phyloP scores from a whole-genome alignment of 75 land plant species.

The Pinus taeda region DNA sequence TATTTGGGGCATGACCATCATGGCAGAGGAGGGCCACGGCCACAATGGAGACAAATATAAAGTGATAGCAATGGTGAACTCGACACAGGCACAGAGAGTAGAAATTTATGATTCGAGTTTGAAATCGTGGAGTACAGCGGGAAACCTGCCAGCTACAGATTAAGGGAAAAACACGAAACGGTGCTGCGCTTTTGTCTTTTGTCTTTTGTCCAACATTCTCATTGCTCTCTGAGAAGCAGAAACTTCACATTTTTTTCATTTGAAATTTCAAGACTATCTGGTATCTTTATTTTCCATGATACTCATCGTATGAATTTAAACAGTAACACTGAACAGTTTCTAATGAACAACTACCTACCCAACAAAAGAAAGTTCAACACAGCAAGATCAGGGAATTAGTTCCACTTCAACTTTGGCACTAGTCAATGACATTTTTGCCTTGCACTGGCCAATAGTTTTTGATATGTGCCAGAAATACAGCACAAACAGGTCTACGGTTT shows the following conservation, averaged over 20 bases:
- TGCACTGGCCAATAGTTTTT: constrained; percentile 52
- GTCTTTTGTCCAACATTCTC: too few species aligned
- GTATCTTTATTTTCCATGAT: background rate
- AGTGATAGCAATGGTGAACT: too few species aligned
- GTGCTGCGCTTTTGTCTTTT: too few species aligned
- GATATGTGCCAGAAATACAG: constrained; percentile 74
- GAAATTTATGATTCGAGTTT: too few species aligned
- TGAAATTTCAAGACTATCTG: background rate
- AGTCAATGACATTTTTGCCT: constrained; percentile 45
- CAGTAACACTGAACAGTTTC: background rate
- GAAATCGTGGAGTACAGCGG: too few species aligned
- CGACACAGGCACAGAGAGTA: too few species aligned
- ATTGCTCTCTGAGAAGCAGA: background rate
- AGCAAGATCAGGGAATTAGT: constrained; percentile 32
- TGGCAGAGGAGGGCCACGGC: too few species aligned
- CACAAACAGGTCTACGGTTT: constrained; percentile 92
- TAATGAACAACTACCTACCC: background rate
- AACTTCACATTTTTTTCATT: background rate
- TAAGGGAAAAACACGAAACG: too few species aligned
- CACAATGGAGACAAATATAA: too few species aligned
- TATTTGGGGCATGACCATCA: too few species aligned
- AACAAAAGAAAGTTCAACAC: background rate
- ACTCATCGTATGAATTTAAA: background rate
- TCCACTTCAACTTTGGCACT: constrained; percentile 65
- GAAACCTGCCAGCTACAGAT: too few species aligned